Evolutionary conservation across 495 filamentous ascomycete species (phyloP).

Genomic region (Penicillium fimorum): DNA sequence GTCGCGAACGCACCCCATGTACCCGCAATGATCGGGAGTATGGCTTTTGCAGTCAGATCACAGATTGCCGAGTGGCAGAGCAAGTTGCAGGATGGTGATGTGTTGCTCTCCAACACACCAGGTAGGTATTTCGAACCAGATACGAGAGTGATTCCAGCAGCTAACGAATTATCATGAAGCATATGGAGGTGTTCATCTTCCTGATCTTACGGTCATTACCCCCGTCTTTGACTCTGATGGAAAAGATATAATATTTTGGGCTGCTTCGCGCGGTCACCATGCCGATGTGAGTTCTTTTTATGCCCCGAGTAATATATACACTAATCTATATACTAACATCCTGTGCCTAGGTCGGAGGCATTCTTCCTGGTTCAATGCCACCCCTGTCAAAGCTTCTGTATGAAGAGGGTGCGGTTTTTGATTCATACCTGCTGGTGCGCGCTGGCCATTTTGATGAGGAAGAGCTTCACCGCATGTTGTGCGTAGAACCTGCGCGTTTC

Average conservation of each 20-base stretch:
- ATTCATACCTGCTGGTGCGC: constrained; percentile 81
- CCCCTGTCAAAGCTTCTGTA: constrained; percentile 82
- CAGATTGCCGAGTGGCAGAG: constrained; percentile 83
- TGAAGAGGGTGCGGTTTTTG: constrained; percentile 88
- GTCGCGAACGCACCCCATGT: constrained; percentile 64
- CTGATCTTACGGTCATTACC: constrained; percentile 85
- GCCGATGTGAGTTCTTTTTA: constrained; percentile 58
- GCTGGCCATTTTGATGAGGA: constrained; percentile 80
- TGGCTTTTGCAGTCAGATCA: constrained; percentile 84
- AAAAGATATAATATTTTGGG: constrained; percentile 81
- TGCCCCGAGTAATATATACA: background rate
- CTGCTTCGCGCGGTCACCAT: constrained; percentile 72
- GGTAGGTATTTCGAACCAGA: constrained; percentile 37
- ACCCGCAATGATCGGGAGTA: constrained; percentile 76
- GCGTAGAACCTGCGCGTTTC: constrained; percentile 72
- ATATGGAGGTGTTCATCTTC: constrained; percentile 81
- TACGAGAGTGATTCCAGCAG: background rate
- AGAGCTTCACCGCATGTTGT: constrained; percentile 73
- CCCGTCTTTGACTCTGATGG: constrained; percentile 73
- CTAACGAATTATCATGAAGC: constrained; percentile 56
- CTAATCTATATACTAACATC: constrained; percentile 1
- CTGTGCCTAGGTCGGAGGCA: constrained; percentile 62
- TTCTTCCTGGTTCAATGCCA: constrained; percentile 89
- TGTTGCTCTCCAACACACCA: constrained; percentile 83
- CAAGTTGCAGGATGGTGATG: constrained; percentile 77